Conservation (phyloP, 2,329 filamentous ascomycete species). For the Curvularia sp. region DNA sequence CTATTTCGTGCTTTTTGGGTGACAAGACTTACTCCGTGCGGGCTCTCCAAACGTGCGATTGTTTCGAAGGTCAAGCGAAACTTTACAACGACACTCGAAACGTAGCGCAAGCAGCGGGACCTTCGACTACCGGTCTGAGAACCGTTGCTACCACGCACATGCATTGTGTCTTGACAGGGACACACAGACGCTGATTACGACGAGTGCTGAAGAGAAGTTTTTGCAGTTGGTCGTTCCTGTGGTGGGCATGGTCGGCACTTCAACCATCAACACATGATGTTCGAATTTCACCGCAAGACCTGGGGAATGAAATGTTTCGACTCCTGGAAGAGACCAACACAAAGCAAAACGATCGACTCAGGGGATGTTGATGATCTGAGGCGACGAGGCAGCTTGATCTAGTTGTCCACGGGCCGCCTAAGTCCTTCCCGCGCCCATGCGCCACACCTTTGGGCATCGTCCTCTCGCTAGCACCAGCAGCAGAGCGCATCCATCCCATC, state of each 20-base stretch:
- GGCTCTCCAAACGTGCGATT: slow-evolving; percentile 15
- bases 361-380: neutral
- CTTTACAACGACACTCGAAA: slow-evolving; percentile 17
- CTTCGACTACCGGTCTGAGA: slow-evolving; percentile 12
- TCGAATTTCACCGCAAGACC: too few species aligned
- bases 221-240: neutral
- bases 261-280: neutral
- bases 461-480: neutral
- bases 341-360: slow-evolving; percentile 3
- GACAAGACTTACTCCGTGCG: slow-evolving; percentile 5
- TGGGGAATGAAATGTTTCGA: neutral
- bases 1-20: slow-evolving; percentile 7
- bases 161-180: neutral
- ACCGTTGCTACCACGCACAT: neutral
- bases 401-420: neutral
- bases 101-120: slow-evolving; percentile 11
- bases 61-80: slow-evolving; percentile 17
- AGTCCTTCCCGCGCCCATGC: neutral
- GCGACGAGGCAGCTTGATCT: slow-evolving; percentile 1
- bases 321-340: neutral
- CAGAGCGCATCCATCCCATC: neutral
- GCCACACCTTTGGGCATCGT: neutral
- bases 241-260: neutral
- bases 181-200: neutral
- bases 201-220: neutral